A percentile compares a stretch with the other conserved stretches of the same genome.
These are phyloP conservation scores for Camelina laxa DNA, from an alignment of 345 rosid genomes.

Conservation along the genomic window DNA sequence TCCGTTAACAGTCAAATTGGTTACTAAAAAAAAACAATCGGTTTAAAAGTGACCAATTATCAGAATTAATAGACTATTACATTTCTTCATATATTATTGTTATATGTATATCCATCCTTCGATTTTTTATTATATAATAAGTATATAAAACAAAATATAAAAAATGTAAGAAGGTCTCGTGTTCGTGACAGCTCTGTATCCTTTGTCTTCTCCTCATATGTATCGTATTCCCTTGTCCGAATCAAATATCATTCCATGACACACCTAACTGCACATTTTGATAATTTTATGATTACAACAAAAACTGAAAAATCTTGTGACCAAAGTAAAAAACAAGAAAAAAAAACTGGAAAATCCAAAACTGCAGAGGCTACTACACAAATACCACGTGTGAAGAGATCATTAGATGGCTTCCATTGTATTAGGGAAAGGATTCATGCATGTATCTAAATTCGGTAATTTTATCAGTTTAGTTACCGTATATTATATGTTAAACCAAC, in stretches of 20 bases:
- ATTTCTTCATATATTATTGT: background rate
- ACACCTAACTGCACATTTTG: constrained; percentile 28
- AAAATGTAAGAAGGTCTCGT: constrained; percentile 43
- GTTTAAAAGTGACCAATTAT: too few relatives aligned
- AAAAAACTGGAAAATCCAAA: constrained; percentile 4
- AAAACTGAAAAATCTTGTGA: constrained; percentile 12
- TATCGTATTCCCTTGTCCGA: constrained; percentile 38
- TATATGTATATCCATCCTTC: background rate
- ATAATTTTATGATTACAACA: constrained; percentile 14
- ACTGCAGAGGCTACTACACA: constrained; percentile 21
- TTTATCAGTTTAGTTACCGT: background rate
- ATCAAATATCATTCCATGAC: constrained; percentile 40
- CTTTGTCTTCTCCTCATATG: constrained; percentile 43
- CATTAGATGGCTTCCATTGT: constrained; percentile 28
- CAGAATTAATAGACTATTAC: background rate
- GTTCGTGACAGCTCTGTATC: constrained; percentile 45
- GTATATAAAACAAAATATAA: background rate
- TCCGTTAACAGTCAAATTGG: too few relatives aligned
- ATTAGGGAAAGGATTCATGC: constrained; percentile 4
- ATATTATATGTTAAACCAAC: background rate
- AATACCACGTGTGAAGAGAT: constrained; percentile 24
- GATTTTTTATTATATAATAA: background rate
- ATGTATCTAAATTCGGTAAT: background rate
- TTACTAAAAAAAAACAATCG: too few relatives aligned
- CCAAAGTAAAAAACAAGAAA: background rate